phyloP scores from a whole-genome alignment of 129 eudicot genomes.

The Gnaphalium uliginosum region DNA sequence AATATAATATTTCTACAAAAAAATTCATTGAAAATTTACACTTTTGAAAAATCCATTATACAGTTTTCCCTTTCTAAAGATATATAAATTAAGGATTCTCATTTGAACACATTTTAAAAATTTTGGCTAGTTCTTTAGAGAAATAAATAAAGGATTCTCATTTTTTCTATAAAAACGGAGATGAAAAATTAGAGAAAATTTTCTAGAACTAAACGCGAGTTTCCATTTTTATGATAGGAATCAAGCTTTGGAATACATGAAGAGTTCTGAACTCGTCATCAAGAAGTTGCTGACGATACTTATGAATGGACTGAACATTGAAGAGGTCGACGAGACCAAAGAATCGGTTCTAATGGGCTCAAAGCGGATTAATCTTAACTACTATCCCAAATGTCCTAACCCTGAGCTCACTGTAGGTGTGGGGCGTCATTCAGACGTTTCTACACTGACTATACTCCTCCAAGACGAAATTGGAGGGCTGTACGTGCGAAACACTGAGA shows the following conservation, averaged over 20 bases:
- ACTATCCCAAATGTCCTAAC: slow-evolving; percentile 18
- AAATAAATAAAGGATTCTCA: too few relatives aligned
- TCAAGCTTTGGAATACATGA: slow-evolving; percentile 11
- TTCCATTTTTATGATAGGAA: background rate
- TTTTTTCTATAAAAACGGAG: too few relatives aligned
- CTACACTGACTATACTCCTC: background rate
- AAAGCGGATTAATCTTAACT: slow-evolving; percentile 5
- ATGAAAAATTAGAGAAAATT: background rate
- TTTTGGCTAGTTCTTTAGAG: too few relatives aligned
- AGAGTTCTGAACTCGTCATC: slow-evolving; percentile 1
- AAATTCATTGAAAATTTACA: too few relatives aligned
- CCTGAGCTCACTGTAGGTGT: slow-evolving; percentile 8
- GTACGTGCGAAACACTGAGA: background rate
- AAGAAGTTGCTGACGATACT: slow-evolving; percentile 8
- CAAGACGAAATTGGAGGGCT: slow-evolving; percentile 7
- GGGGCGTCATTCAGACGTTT: slow-evolving; percentile 16
- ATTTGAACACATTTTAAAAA: too few relatives aligned
- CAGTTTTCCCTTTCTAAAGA: too few relatives aligned
- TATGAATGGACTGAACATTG: background rate
- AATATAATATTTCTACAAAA: background rate
- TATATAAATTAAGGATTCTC: too few relatives aligned
- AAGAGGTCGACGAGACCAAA: background rate
- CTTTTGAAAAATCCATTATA: too few relatives aligned
- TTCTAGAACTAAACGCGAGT: background rate
- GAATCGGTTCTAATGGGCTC: slow-evolving; percentile 1